Evolutionary conservation across 495 filamentous ascomycete species (phyloP).

Genomic region (Aspergillus saccharolyticus): DNA sequence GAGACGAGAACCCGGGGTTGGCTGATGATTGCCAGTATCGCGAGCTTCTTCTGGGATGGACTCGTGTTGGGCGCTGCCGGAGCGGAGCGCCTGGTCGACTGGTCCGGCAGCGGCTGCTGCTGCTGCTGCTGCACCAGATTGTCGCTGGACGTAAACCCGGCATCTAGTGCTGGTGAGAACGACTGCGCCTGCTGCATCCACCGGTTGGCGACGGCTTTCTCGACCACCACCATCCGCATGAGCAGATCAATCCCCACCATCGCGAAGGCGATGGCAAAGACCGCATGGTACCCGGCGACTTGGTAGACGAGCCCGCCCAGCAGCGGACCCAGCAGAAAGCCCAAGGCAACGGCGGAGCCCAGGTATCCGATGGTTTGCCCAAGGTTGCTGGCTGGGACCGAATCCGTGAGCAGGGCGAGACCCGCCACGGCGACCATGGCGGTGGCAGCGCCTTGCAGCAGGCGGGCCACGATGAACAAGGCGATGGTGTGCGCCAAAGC

Average conservation of each 20-base stretch:
- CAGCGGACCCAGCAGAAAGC: conserved; percentile 45
- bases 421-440: conserved; percentile 63
- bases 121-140: background rate
- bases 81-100: background rate
- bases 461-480: conserved; percentile 50
- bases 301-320: conserved; percentile 59
- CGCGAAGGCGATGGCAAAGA: conserved; percentile 54
- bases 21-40: conserved; percentile 21
- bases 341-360: conserved; percentile 28
- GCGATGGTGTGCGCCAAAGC: conserved; percentile 46
- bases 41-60: conserved; percentile 2
- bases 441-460: conserved; percentile 58
- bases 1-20: conserved; percentile 32
- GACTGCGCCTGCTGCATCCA: conserved; percentile 10
- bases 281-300: conserved; percentile 53
- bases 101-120: too few relatives aligned
- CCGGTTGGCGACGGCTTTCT: conserved; percentile 47
- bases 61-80: background rate
- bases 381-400: conserved; percentile 51
- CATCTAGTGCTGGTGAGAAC: background rate
- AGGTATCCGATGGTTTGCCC: conserved; percentile 50
- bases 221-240: conserved; percentile 59
- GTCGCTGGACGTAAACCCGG: background rate
- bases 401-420: conserved; percentile 55
- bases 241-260: conserved; percentile 56